Base-by-base conservation (phyloP, 768 basidiomycete species). In the Floccularia luteovirens region DNA sequence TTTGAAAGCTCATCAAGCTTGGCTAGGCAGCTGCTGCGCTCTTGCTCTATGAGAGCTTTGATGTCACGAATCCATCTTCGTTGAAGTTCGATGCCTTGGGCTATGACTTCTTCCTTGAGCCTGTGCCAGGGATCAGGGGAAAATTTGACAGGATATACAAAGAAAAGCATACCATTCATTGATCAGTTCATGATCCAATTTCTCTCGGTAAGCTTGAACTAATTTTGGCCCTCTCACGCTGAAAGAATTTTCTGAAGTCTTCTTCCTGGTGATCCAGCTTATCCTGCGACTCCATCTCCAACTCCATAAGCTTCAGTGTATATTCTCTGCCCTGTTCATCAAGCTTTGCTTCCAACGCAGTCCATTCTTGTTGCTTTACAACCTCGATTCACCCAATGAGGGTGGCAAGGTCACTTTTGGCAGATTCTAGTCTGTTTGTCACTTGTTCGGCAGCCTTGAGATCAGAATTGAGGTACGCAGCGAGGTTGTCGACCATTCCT, bases 1-100 rank as follows among this genome's bases (percentile, higher is more conserved):
- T 60, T 96, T 93, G 91, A 83, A 35, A 99, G 82, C 57, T 93
- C 88, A 53, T 94, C 91, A 24, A 99, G 79, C 61, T 92, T 96
- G 33, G 91, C 86, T 6, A 99, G 74, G 40, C 94, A 84, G 11
- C 92, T 92, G 12, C 91, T 91, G 31, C 94, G 90, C 60, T 99
- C 94, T 54, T 90, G 79, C 62, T 99, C 94, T 42, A 99, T 93
- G 47, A 82, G 85, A 37, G 92, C 74, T 66, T 97, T 96, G 70
- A 98, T 82, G 43, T 97, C 91, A 23, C 90, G 81, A 28, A 99
- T 87, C 93, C 94, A 98, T 40, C 90, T 76, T 36, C 92, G 82
- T 57, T 98, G 94, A 17, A 98, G 79, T 62, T 97, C 94, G 53
- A 99, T 91, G 13, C 93, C 94, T 59, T 98, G 93, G 2, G 92